Percentiles rank a stretch among this genome's conserved stretches.
Evolutionary conservation across 768 basidiomycete genomes (phyloP).

Genomic region (Phaeolepiota aurea): DNA sequence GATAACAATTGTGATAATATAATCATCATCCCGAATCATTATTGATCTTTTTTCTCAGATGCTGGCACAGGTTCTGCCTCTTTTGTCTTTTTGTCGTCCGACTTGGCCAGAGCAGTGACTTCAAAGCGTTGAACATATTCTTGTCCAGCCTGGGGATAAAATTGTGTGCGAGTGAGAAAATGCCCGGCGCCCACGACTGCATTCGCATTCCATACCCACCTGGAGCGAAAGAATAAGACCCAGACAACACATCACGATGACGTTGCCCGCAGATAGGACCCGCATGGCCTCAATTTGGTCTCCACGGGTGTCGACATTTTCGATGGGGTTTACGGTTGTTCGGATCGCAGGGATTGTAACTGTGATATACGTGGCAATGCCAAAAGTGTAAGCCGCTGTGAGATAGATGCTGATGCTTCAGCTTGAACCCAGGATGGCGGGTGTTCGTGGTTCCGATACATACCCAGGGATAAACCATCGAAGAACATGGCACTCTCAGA

Average conservation of each 20-base stretch:
- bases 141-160: slow-evolving; percentile 59
- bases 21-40: no score
- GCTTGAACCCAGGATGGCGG: no score
- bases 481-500: slow-evolving; percentile 93
- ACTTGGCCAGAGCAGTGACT: slow-evolving; percentile 30
- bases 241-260: slow-evolving; percentile 68
- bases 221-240: slow-evolving; percentile 62
- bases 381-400: slow-evolving; percentile 68
- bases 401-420: slow-evolving; percentile 3
- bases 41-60: slow-evolving; percentile 32
- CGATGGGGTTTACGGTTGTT: slow-evolving; percentile 58
- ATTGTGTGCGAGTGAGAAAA: slow-evolving; percentile 3
- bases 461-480: slow-evolving; percentile 84
- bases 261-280: slow-evolving; percentile 80
- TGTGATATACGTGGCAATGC: slow-evolving; percentile 70
- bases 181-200: not conserved
- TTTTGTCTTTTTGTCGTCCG: slow-evolving; percentile 21
- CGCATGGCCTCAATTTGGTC: slow-evolving; percentile 76
- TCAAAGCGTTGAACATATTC: slow-evolving; percentile 71
- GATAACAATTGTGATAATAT: no score
- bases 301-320: slow-evolving; percentile 42
- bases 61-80: slow-evolving; percentile 14
- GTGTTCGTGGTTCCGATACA: no score
- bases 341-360: slow-evolving; percentile 75
- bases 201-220: slow-evolving; percentile 41